Evolutionary conservation across 2,329 filamentous ascomycete species (phyloP).

Genomic region (Aciculosporium take): DNA sequence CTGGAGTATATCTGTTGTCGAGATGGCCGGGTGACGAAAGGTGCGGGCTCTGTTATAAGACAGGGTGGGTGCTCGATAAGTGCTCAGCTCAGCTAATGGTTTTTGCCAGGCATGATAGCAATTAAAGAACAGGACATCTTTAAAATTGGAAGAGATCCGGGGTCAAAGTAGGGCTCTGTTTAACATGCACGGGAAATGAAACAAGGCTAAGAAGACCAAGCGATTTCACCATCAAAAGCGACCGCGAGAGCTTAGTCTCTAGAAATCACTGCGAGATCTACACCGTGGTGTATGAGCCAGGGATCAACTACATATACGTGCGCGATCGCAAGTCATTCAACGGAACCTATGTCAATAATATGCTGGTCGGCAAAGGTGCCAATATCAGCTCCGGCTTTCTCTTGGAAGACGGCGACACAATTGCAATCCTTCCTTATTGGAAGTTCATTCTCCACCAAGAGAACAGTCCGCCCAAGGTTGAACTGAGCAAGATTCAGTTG

Average conservation of each 20-base stretch:
- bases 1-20: constrained; percentile 4
- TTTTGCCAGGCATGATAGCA: constrained; percentile 14
- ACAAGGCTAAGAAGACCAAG: constrained; percentile 10
- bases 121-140: constrained; percentile 18
- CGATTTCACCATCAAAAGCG: constrained; percentile 22
- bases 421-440: constrained; percentile 27
- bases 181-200: not conserved
- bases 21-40: constrained; percentile 2
- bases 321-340: constrained; percentile 40
- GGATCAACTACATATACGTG: constrained; percentile 34
- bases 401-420: constrained; percentile 34
- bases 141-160: constrained; percentile 21
- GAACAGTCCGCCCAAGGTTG: constrained; percentile 8
- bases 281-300: constrained; percentile 34
- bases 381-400: constrained; percentile 29
- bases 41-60: not conserved
- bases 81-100: constrained; percentile 1
- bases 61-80: not conserved
- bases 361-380: constrained; percentile 26
- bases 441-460: constrained; percentile 21
- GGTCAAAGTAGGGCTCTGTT: constrained; percentile 17
- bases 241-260: constrained; percentile 28
- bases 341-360: constrained; percentile 38
- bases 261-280: constrained; percentile 42
- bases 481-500: constrained; percentile 16